Evolutionary conservation across 805 yeast genomes (phyloP), one percentile per base, ranked within the genome.

Genomic region (Sugiyamaella qingdaonensis): DNA sequence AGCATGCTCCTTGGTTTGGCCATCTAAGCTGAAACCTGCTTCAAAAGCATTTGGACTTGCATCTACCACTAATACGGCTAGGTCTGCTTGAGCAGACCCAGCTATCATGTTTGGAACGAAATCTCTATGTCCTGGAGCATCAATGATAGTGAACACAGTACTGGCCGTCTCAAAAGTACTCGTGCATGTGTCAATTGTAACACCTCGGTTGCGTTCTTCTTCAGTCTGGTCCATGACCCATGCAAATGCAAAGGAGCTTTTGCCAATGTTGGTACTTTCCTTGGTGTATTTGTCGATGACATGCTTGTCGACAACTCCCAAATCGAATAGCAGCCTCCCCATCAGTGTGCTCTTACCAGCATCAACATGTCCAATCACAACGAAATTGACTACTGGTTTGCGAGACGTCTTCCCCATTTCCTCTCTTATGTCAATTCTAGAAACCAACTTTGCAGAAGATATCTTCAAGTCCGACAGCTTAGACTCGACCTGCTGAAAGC

Each of bases 101-200:
- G 88, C 86, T 59, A 87, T 86, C 89, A 87, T 85, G 61, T 85
- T 88, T 2, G 95, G 95, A 32, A 87, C 86, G 66, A 85, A 87
- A 62, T 87, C 94, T 55, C 77, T 75, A 67, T 87, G 95, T 0
- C 95, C 95, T 0, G 95, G 95, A 0, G 95, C 90, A 70, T 87
- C 95, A 52, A 87, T 80, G 3, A 89, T 84, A 0, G 88, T 82
- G 64, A 84, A 85, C 46, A 75, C 69, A 4, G 82, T 74, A 2
- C 60, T 65, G 0, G 63, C 50, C 2, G 91, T 84, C 60, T 81
- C 85, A 55, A 87, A 83, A 37, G 74, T 72, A 8, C 87, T 82
- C 50, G 85, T 83, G 53, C 87, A 83, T 32, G 86, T 80, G 63
- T 87, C 95, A 21, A 86, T 82, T 2, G 95, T 87, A 3, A 87